These are phyloP conservation scores for Pseudonitzschia multiseries DNA, from an alignment of 108 stramenopile species.

Conservation along the genomic window DNA sequence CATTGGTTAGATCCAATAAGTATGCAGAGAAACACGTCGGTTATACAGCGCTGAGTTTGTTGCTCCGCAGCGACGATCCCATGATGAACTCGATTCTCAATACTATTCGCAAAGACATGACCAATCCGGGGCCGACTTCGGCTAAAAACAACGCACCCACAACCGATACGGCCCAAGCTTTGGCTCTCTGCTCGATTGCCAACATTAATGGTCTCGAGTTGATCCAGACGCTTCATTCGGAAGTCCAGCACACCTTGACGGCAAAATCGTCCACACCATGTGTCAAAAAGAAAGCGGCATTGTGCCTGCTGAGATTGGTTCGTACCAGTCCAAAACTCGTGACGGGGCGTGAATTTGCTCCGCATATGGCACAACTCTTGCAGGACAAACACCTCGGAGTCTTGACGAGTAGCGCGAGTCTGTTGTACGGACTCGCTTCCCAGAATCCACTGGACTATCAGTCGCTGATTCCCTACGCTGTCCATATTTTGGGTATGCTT, in stretches of 20 bases:
- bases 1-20: constrained; percentile 84
- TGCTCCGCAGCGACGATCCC: constrained; percentile 88
- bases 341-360: constrained; percentile 83
- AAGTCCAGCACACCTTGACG: constrained; percentile 86
- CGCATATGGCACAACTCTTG: constrained; percentile 81
- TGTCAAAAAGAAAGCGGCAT: constrained; percentile 94
- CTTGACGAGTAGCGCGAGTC: constrained; percentile 85
- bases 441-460: constrained; percentile 80
- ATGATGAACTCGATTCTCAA: constrained; percentile 85
- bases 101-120: constrained; percentile 87
- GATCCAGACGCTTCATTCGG: constrained; percentile 84
- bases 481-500: constrained; percentile 88
- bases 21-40: constrained; percentile 96
- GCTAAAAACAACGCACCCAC: constrained; percentile 58
- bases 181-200: constrained; percentile 82
- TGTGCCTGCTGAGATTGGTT: constrained; percentile 89
- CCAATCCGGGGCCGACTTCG: constrained; percentile 44
- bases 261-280: constrained; percentile 77
- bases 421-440: constrained; percentile 83
- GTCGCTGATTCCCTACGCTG: constrained; percentile 86
- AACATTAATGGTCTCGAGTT: constrained; percentile 87
- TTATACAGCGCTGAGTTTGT: constrained; percentile 90
- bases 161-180: constrained; percentile 74
- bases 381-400: constrained; percentile 93
- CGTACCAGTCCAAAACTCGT: constrained; percentile 87